phyloP scores from a whole-genome alignment of 1,139 yeast species.

The Lodderomyces metapsilosis region DNA sequence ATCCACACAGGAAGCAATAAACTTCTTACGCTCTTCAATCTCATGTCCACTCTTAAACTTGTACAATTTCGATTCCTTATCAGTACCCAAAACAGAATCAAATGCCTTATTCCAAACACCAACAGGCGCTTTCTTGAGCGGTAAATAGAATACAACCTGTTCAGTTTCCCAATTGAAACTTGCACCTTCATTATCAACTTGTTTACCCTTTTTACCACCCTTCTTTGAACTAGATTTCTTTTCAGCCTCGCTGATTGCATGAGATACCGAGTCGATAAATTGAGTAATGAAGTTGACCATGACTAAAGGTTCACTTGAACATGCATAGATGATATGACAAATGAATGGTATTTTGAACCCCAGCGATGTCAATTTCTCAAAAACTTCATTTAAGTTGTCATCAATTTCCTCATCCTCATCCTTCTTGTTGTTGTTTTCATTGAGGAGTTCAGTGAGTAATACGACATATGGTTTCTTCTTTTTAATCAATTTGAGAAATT shows the following conservation, averaged over 20 bases:
- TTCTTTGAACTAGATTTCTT: neutral
- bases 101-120: constrained; percentile 31
- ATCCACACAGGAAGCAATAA: constrained; percentile 15
- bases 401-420: neutral
- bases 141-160: constrained; percentile 1
- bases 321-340: constrained; percentile 28
- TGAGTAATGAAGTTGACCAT: constrained; percentile 3
- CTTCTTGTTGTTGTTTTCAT: neutral
- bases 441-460: constrained; percentile 2
- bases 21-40: constrained; percentile 22
- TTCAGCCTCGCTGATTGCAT: neutral
- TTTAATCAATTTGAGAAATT: neutral
- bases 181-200: neutral
- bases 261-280: neutral
- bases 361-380: constrained; percentile 18
- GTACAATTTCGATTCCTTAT: constrained; percentile 17
- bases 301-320: constrained; percentile 20
- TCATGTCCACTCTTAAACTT: constrained; percentile 21
- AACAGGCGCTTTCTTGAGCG: constrained; percentile 2
- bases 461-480: constrained; percentile 5
- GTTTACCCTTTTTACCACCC: neutral
- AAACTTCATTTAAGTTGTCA: constrained; percentile 13
- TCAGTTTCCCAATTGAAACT: neutral
- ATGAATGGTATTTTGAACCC: constrained; percentile 28
- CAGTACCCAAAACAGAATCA: constrained; percentile 21